A percentile compares a stretch with the other conserved stretches of the same genome.
These are phyloP conservation scores for Candida nanaspora DNA, from an alignment of 805 yeast genomes.

Conservation along the genomic window DNA sequence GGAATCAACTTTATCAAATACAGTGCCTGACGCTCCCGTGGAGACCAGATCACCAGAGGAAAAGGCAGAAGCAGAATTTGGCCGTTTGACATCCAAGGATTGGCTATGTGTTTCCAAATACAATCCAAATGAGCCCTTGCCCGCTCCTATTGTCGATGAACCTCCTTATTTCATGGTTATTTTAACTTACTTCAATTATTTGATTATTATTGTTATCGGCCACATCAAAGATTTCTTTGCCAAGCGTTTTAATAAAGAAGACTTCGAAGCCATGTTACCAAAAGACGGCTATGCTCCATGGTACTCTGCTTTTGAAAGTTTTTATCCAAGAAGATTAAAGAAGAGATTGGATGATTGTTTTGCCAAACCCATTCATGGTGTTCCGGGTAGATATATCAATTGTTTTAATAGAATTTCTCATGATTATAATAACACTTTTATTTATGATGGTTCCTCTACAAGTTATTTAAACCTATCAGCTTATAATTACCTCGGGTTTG, in stretches of 20 bases:
- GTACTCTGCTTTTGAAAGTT: slow-evolving; percentile 88
- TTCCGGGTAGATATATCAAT: slow-evolving; percentile 86
- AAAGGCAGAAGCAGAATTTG: slow-evolving; percentile 64
- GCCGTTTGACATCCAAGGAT: slow-evolving; percentile 56
- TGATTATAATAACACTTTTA: slow-evolving; percentile 56
- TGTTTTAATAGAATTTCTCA: slow-evolving; percentile 74
- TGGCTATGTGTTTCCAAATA: slow-evolving; percentile 57
- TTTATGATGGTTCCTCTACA: slow-evolving; percentile 67
- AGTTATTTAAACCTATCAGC: slow-evolving; percentile 83
- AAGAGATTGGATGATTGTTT: slow-evolving; percentile 90
- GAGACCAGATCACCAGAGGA: slow-evolving; percentile 21
- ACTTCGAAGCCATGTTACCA: slow-evolving; percentile 61
- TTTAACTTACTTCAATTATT: slow-evolving; percentile 78
- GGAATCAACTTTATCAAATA: not conserved
- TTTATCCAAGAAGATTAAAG: slow-evolving; percentile 88
- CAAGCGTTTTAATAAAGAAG: slow-evolving; percentile 58
- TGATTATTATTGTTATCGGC: slow-evolving; percentile 81
- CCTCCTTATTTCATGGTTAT: slow-evolving; percentile 79
- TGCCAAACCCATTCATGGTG: slow-evolving; percentile 94
- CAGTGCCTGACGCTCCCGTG: slow-evolving; percentile 28
- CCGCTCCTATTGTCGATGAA: slow-evolving; percentile 64
- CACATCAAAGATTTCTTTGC: slow-evolving; percentile 88
- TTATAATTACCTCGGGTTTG: slow-evolving; percentile 94
- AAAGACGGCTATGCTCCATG: slow-evolving; percentile 93
- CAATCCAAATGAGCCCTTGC: slow-evolving; percentile 49